These are phyloP conservation scores for Xerocomus minutiporus DNA, from an alignment of 1,284 basidiomycete species.

Conservation along the genomic window DNA sequence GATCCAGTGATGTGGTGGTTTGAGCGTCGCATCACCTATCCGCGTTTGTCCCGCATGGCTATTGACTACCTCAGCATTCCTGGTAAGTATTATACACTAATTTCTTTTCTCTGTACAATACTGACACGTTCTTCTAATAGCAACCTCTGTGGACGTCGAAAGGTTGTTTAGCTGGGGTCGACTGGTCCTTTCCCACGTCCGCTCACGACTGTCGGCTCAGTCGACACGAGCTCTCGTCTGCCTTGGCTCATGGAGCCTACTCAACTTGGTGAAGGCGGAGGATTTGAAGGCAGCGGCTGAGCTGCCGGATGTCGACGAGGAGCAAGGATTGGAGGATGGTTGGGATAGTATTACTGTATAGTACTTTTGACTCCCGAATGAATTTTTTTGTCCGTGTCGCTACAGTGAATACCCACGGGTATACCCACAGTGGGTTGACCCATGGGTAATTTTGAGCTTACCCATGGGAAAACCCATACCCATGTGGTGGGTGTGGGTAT, in stretches of 20 bases:
- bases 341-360: no score
- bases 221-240: constrained; percentile 24
- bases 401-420: no score
- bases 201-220: constrained; percentile 17
- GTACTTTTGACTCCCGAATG: constrained; percentile 1
- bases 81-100: background rate
- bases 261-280: no score
- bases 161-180: constrained; percentile 9
- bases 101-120: background rate
- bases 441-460: no score
- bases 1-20: background rate
- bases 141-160: constrained; percentile 29
- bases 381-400: no score
- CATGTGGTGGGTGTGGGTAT: no score
- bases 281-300: no score
- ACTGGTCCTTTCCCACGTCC: constrained; percentile 15
- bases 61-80: constrained; percentile 1
- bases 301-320: no score
- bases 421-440: no score
- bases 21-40: background rate
- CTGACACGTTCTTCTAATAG: constrained; percentile 4
- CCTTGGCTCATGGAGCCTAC: constrained; percentile 5
- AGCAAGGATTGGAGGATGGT: no score
- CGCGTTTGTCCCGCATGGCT: background rate
- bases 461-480: no score